phyloP scores from a whole-genome alignment of 73 alveolate genomes.

The Blepharisma japonicum region DNA sequence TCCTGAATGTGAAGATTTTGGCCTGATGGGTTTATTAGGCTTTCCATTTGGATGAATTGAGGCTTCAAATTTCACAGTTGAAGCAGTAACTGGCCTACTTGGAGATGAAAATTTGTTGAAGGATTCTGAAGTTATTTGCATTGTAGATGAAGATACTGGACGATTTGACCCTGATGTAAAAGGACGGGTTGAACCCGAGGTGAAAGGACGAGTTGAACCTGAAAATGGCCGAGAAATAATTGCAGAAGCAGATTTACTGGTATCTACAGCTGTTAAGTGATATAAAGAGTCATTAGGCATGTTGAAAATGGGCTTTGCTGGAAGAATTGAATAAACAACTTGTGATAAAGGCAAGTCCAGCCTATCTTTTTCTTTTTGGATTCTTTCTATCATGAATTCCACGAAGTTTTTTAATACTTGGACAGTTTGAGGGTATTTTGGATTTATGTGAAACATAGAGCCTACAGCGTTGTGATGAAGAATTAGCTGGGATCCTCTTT shows the following conservation, averaged over 20 bases:
- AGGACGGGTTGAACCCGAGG: too few relatives aligned
- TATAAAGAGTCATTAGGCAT: conserved; percentile 8
- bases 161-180: too few relatives aligned
- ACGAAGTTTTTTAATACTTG: conserved; percentile 65
- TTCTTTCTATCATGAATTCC: conserved; percentile 32
- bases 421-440: conserved; percentile 59
- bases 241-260: too few relatives aligned
- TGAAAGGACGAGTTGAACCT: too few relatives aligned
- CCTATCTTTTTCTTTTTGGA: not conserved
- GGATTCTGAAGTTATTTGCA: too few relatives aligned
- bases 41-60: not conserved
- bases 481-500: conserved; percentile 76
- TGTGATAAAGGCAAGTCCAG: conserved; percentile 5
- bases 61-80: conserved; percentile 11
- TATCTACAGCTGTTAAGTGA: too few relatives aligned
- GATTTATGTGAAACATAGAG: conserved; percentile 68
- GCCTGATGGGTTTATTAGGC: not conserved
- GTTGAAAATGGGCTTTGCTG: not conserved
- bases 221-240: too few relatives aligned
- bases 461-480: conserved; percentile 74
- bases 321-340: not conserved
- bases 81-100: conserved; percentile 20
- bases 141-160: too few relatives aligned
- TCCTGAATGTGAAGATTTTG: conserved; percentile 17
- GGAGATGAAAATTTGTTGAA: too few relatives aligned